Conservation (phyloP, 129 eudicot genomes). For the Chrysanthemum makinoi region DNA sequence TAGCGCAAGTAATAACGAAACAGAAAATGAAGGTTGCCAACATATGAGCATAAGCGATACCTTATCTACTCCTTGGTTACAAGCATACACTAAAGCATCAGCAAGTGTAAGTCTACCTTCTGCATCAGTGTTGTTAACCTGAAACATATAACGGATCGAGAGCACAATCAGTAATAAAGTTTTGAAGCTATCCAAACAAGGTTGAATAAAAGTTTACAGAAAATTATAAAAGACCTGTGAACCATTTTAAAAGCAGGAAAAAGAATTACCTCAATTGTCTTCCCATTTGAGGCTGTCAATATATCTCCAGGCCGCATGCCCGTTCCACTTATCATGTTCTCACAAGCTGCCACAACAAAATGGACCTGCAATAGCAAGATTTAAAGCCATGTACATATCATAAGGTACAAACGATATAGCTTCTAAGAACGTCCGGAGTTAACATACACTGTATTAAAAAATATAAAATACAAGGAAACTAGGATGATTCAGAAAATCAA, state of each 20-base stretch:
- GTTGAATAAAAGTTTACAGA: background rate
- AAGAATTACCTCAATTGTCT: constrained; percentile 87
- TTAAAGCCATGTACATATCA: background rate
- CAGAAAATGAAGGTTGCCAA: no score
- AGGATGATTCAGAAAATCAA: no score
- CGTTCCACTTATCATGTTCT: constrained; percentile 97
- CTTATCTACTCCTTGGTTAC: constrained; percentile 99
- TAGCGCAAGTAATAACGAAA: background rate
- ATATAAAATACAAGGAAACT: background rate
- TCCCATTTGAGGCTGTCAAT: constrained; percentile 95
- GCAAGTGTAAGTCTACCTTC: constrained; percentile 99
- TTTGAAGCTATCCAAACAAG: background rate
- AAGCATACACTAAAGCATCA: constrained; percentile 95
- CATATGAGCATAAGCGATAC: constrained; percentile 36
- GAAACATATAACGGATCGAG: constrained; percentile 20
- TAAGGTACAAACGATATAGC: constrained; percentile 4
- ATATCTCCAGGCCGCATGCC: constrained; percentile 99
- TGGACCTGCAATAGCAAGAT: constrained; percentile 64
- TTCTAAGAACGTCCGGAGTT: constrained; percentile 11
- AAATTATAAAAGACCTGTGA: no score
- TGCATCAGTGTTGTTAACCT: constrained; percentile 99
- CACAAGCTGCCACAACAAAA: constrained; percentile 98
- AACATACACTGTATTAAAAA: background rate
- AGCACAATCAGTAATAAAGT: background rate
- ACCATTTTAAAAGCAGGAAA: background rate